These are phyloP conservation scores for Suillus lakei DNA, from an alignment of 768 basidiomycete species.

Conservation along the genomic window DNA sequence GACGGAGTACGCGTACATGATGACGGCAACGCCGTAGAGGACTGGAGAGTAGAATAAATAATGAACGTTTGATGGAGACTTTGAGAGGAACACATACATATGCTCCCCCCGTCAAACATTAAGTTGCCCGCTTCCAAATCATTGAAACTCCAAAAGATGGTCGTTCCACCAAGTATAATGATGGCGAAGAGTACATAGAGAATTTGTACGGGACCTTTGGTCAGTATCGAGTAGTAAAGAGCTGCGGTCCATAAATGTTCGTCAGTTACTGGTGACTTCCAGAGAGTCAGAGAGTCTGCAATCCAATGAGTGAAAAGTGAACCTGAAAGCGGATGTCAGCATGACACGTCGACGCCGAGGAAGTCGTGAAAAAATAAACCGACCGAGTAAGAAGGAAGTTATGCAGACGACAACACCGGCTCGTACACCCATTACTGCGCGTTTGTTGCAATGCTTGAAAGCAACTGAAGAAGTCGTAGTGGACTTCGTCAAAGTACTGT, in stretches of 20 bases:
- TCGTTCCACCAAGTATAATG: conserved; percentile 61
- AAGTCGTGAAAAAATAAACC: conserved; percentile 17
- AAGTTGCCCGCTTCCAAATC: conserved; percentile 82
- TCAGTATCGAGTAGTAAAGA: conserved; percentile 78
- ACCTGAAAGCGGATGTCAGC: conserved; percentile 45
- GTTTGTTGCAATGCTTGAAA: not conserved
- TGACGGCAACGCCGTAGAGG: conserved; percentile 71
- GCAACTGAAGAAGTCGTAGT: not conserved
- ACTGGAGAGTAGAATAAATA: conserved; percentile 48
- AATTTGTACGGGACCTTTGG: conserved; percentile 62
- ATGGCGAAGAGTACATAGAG: conserved; percentile 63
- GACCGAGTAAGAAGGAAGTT: conserved; percentile 83
- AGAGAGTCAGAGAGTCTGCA: conserved; percentile 88
- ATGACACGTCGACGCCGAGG: not conserved
- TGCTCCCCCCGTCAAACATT: conserved; percentile 91
- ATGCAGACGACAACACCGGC: conserved; percentile 75
- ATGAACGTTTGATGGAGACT: not conserved
- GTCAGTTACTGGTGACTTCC: conserved; percentile 89
- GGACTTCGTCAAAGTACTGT: not conserved
- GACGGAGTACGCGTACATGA: conserved; percentile 77
- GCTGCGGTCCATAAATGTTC: conserved; percentile 84
- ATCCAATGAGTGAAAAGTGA: conserved; percentile 90
- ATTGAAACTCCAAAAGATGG: conserved; percentile 77
- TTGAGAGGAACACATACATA: conserved; percentile 58
- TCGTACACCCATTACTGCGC: conserved; percentile 66